Percentiles rank a stretch among this genome's conserved stretches.
phyloP scores from a whole-genome alignment of 2,329 filamentous ascomycete genomes.

The Colletotrichum endophyticum region DNA sequence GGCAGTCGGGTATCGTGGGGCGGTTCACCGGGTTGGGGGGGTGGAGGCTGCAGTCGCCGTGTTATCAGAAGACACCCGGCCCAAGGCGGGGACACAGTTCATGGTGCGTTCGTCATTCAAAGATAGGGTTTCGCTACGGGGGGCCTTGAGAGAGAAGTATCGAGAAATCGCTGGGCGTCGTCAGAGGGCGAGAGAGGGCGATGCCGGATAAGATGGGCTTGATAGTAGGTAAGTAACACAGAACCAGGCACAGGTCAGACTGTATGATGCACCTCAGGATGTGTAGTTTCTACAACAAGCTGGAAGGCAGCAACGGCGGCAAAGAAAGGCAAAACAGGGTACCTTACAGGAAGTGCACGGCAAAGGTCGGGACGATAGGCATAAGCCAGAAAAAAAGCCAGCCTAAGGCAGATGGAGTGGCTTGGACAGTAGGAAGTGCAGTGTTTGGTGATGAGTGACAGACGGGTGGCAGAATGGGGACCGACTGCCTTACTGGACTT shows the following conservation, averaged over 20 bases:
- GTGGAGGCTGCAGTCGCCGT: slow-evolving; percentile 27
- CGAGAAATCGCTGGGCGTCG: not conserved
- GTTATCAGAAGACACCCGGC: slow-evolving; percentile 39
- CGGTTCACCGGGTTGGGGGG: slow-evolving; percentile 16
- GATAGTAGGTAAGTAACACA: not conserved
- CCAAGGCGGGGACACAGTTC: slow-evolving; percentile 37
- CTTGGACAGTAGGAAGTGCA: not conserved
- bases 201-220: not conserved
- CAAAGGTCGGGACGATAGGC: not conserved
- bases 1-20: not conserved
- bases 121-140: not conserved
- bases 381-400: not conserved
- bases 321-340: not conserved
- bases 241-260: not conserved
- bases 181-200: not conserved
- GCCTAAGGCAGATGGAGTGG: not conserved
- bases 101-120: slow-evolving; percentile 28
- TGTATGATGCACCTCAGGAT: not conserved
- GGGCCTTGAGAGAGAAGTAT: not conserved
- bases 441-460: slow-evolving; percentile 2
- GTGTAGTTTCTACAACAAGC: not conserved
- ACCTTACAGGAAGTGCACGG: not conserved
- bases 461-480: not conserved
- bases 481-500: not conserved
- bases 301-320: not conserved